phyloP scores from a whole-genome alignment of 805 yeast genomes.

The Komagataella mondaviorum region DNA sequence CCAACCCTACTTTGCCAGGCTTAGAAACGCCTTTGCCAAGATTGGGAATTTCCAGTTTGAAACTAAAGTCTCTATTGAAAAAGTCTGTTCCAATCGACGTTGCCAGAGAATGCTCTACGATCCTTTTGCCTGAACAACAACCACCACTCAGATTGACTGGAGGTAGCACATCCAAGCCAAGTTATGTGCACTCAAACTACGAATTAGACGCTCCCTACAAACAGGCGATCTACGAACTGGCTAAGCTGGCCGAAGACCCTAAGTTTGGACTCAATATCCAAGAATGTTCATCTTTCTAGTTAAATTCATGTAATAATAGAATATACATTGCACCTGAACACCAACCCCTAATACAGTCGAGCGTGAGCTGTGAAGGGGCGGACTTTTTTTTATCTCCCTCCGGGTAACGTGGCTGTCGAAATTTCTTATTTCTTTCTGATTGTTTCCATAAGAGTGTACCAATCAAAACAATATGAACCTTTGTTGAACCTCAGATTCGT shows the following conservation, averaged over 20 bases:
- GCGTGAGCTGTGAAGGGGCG: too few relatives aligned
- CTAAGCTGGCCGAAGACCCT: slow-evolving; percentile 47
- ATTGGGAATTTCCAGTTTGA: slow-evolving; percentile 56
- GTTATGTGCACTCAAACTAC: slow-evolving; percentile 78
- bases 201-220: slow-evolving; percentile 34
- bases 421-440: background rate
- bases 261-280: slow-evolving; percentile 57
- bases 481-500: background rate
- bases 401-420: background rate
- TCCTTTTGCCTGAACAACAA: slow-evolving; percentile 34
- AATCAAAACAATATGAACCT: background rate
- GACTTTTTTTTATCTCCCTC: background rate
- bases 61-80: slow-evolving; percentile 49
- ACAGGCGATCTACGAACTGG: slow-evolving; percentile 38
- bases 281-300: slow-evolving; percentile 46
- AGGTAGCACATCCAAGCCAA: slow-evolving; percentile 57
- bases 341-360: background rate
- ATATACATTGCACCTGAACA: background rate
- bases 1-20: slow-evolving; percentile 54
- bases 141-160: slow-evolving; percentile 76
- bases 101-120: slow-evolving; percentile 72
- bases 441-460: background rate
- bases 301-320: background rate
- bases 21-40: slow-evolving; percentile 66
- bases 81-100: slow-evolving; percentile 39